These are phyloP conservation scores for Amauroascus verrucosus DNA, from an alignment of 2,329 filamentous ascomycete genomes.

Conservation along the genomic window DNA sequence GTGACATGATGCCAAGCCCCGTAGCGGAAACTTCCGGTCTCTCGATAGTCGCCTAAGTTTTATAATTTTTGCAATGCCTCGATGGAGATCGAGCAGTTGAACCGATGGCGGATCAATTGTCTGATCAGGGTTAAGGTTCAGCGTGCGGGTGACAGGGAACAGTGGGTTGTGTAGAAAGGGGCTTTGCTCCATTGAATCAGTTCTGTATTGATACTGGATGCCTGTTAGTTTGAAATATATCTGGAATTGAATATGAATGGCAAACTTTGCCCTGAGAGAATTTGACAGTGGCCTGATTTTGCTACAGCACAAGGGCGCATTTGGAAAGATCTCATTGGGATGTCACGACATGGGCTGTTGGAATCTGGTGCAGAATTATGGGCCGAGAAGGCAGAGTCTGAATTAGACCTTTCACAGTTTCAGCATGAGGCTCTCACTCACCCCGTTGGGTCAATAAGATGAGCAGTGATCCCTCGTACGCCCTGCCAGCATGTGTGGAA, in stretches of 20 bases:
- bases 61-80: constrained; percentile 23
- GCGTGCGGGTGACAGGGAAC: constrained; percentile 19
- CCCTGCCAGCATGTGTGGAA: too few relatives aligned
- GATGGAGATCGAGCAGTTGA: constrained; percentile 22
- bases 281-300: constrained; percentile 16
- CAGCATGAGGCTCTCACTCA: constrained; percentile 11
- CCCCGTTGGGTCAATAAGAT: constrained; percentile 12
- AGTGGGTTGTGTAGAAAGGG: constrained; percentile 17
- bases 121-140: constrained; percentile 21
- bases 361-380: constrained; percentile 6
- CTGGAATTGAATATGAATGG: constrained; percentile 18
- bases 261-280: constrained; percentile 17
- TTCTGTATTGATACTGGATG: constrained; percentile 18
- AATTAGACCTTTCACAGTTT: constrained; percentile 16
- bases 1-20: too few relatives aligned
- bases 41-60: too few relatives aligned
- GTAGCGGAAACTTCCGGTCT: too few relatives aligned
- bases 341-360: constrained; percentile 10
- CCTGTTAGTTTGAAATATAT: constrained; percentile 17
- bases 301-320: constrained; percentile 10
- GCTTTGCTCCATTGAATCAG: constrained; percentile 17
- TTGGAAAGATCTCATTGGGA: constrained; percentile 11
- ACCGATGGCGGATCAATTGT: constrained; percentile 27
- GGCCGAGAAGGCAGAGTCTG: constrained; percentile 12
- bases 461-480: too few relatives aligned